These are phyloP conservation scores for Leccinellum luteum DNA, from an alignment of 768 basidiomycete species.

Conservation along the genomic window DNA sequence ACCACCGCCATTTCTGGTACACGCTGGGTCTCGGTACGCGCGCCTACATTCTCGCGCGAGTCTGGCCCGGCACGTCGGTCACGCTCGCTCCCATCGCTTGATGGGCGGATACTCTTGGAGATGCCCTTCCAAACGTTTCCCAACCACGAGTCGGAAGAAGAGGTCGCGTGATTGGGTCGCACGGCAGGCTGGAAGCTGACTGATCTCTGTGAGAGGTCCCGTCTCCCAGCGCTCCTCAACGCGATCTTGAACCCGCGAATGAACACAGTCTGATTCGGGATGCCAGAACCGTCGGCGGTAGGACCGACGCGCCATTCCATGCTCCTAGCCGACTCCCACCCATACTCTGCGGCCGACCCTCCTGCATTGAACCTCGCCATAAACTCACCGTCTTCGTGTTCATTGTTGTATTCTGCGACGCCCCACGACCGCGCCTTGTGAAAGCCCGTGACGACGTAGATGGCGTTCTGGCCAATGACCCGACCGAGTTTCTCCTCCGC, in stretches of 20 bases:
- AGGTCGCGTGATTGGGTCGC: background rate
- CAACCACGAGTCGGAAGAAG: conserved; percentile 14
- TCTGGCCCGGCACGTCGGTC: background rate
- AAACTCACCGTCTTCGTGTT: conserved; percentile 1
- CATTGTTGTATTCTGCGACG: conserved; percentile 22
- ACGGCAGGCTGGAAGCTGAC: conserved; percentile 2
- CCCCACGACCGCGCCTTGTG: conserved; percentile 31
- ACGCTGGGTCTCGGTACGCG: conserved; percentile 12
- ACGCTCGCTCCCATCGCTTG: background rate
- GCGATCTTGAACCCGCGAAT: conserved; percentile 32
- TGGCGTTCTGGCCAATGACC: conserved; percentile 28
- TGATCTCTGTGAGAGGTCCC: conserved; percentile 19
- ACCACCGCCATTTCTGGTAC: conserved; percentile 22
- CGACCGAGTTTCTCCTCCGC: conserved; percentile 26
- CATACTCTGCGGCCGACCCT: conserved; percentile 8
- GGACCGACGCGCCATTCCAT: conserved; percentile 22
- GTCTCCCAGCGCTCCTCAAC: conserved; percentile 11
- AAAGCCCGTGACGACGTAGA: conserved; percentile 34
- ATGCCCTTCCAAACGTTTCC: conserved; percentile 17
- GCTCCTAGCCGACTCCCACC: conserved; percentile 19
- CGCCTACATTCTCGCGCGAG: background rate
- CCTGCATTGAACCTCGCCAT: conserved; percentile 15
- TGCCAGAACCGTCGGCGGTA: background rate
- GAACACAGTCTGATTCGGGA: conserved; percentile 30
- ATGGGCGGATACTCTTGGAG: conserved; percentile 12